Percentiles rank a stretch among this genome's conserved stretches.
phyloP scores from a whole-genome alignment of 1,284 basidiomycete genomes.

The Mycosarcoma maydis region DNA sequence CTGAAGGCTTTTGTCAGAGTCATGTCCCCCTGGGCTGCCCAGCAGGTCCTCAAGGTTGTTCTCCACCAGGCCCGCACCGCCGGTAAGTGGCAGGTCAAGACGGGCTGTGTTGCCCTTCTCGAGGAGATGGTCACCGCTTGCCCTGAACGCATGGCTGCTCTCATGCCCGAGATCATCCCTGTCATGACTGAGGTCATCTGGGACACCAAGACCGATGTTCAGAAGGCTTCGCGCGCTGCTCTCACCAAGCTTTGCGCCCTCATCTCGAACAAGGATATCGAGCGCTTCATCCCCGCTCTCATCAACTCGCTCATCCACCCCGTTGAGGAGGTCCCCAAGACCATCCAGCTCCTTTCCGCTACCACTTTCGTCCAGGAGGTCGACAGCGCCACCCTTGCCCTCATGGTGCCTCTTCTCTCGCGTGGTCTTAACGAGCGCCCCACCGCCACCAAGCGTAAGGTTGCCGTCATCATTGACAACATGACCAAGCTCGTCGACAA shows the following conservation, averaged over 20 bases:
- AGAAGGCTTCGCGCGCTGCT: conserved; percentile 95
- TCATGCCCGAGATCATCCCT: conserved; percentile 96
- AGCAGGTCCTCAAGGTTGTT: conserved; percentile 85
- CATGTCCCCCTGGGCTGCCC: conserved; percentile 90
- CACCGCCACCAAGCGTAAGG: conserved; percentile 67
- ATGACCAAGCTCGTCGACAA: conserved; percentile 68
- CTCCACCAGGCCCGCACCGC: conserved; percentile 94
- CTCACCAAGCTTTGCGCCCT: conserved; percentile 77
- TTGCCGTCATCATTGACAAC: conserved; percentile 68
- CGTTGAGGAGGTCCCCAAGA: conserved; percentile 97
- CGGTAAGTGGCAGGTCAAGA: conserved; percentile 99
- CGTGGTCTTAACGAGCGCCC: conserved; percentile 79
- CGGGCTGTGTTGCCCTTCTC: conserved; percentile 82
- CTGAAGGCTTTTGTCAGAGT: conserved; percentile 80
- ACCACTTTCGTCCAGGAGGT: conserved; percentile 99
- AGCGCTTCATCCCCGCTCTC: conserved; percentile 80
- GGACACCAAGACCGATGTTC: conserved; percentile 99
- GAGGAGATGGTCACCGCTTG: conserved; percentile 89
- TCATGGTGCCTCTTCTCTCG: conserved; percentile 96
- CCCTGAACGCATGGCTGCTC: conserved; percentile 84
- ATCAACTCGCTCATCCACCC: conserved; percentile 98
- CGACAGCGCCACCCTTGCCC: conserved; percentile 96
- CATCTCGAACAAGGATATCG: conserved; percentile 99
- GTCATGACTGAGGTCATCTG: conserved; percentile 95
- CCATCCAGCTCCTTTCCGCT: conserved; percentile 93